A percentile compares a stretch with the other conserved stretches of the same genome.
These are phyloP conservation scores for Jaltomata sinuosa DNA, from an alignment of 257 asterid genomes.

Conservation along the genomic window DNA sequence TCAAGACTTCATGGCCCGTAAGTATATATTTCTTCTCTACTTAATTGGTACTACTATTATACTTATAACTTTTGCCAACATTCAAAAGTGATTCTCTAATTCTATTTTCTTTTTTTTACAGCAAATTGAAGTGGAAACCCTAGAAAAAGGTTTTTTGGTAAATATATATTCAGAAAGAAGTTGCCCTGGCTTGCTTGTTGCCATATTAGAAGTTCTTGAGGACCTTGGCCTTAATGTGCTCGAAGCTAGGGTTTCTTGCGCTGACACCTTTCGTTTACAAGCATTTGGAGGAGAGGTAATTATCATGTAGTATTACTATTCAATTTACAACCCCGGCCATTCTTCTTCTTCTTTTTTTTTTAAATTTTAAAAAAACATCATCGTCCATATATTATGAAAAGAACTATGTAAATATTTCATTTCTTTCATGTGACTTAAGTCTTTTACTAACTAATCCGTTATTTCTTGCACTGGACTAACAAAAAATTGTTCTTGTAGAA, in stretches of 20 bases:
- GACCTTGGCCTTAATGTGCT: slow-evolving; percentile 64
- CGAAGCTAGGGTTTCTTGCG: slow-evolving; percentile 93
- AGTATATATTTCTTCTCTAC: not conserved
- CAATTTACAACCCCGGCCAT: not conserved
- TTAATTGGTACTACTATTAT: not conserved
- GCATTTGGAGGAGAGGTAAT: slow-evolving; percentile 80
- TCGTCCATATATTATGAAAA: not conserved
- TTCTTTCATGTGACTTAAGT: not conserved
- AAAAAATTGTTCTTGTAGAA: slow-evolving; percentile 25
- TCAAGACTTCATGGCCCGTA: slow-evolving; percentile 46
- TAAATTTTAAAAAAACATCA: not conserved
- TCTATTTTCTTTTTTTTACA: slow-evolving; percentile 15
- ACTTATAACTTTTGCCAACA: not conserved
- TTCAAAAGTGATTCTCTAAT: not conserved
- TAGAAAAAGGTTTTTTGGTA: slow-evolving; percentile 71
- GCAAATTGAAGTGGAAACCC: slow-evolving; percentile 75
- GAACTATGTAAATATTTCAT: not conserved
- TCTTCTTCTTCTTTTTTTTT: not conserved
- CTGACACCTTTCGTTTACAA: slow-evolving; percentile 54
- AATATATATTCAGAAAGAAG: slow-evolving; percentile 48
- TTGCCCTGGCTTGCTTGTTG: slow-evolving; percentile 71
- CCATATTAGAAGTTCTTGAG: slow-evolving; percentile 65
- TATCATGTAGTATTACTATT: not conserved
- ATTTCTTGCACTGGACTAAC: not conserved
- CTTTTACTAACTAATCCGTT: not conserved